Evolutionary conservation across 1,139 yeast genomes (phyloP), one percentile per base, ranked within the genome.

Genomic region (Kodamaea suecica): DNA sequence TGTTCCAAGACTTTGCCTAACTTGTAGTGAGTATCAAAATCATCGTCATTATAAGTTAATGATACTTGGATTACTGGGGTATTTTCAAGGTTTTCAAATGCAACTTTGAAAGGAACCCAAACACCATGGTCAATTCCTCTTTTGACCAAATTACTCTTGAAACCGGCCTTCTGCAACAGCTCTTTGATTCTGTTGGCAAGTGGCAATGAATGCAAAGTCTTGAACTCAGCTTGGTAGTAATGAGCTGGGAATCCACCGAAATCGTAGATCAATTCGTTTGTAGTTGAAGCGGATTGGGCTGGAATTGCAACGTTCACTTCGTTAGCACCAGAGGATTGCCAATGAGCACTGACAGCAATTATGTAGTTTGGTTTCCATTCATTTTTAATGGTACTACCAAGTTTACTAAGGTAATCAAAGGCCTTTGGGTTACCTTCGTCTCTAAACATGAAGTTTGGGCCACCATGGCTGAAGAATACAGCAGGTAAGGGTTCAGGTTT

Each of bases 51-150:
- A 1, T 69, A 61, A 2, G 81, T 71, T 33, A 84, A 60, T 0
- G 90, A 81, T 0, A 84, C 75, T 56, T 84, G 90, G 30, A 84
- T 64, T 17, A 52, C 33, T 0, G 66, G 52, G 4, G 63, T 60
- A 9, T 61, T 50, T 1, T 87, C 84, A n/a, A 75, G 60, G 33
- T 73, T 73, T 15, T 78, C 71, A 47, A 84, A 82, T 3, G 86
- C 87, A 17, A 81, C 83, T 49, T 81, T 79, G 39, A 80, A 69
- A 0, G 94, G 90, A 2, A 81, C 87, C 88, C 92, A 84, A 3
- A 72, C 82, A 1, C 95, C 95, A 56, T 84, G 95, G 52, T 84
- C 95, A 14, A 84, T 55, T 4, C 94, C 94, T 37, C 94, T 63
- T 13, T 59, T 53, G 13, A 68, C 60, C 13, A 76, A 44, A 21